Conservation (phyloP, 805 yeast species). For the Cyberlindnera saturnus region DNA sequence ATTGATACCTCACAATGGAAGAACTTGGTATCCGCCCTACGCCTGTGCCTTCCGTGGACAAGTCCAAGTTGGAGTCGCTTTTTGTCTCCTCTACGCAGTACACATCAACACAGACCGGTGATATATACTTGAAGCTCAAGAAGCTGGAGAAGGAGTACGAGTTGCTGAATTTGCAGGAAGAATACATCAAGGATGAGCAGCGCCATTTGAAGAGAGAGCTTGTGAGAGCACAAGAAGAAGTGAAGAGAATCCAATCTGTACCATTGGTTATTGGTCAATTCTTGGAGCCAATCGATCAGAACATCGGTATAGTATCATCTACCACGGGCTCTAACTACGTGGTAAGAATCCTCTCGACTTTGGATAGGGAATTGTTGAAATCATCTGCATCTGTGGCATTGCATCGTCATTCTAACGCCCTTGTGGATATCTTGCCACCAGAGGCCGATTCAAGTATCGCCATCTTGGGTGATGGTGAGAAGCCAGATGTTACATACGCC, state of each 20-base stretch:
- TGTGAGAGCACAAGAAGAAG: conserved; percentile 97
- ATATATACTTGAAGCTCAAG: conserved; percentile 79
- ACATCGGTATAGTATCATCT: conserved; percentile 93
- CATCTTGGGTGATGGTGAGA: conserved; percentile 89
- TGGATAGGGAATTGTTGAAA: conserved; percentile 90
- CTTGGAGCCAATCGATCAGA: conserved; percentile 93
- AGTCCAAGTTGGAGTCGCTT: conserved; percentile 26
- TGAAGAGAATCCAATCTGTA: conserved; percentile 93
- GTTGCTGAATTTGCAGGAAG: conserved; percentile 81
- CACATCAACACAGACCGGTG: conserved; percentile 27
- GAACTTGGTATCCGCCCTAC: conserved; percentile 49
- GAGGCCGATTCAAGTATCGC: conserved; percentile 97
- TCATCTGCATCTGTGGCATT: conserved; percentile 94
- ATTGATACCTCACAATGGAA: conserved; percentile 38
- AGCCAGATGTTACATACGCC: conserved; percentile 88
- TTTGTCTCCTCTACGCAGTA: conserved; percentile 18
- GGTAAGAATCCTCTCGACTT: conserved; percentile 88
- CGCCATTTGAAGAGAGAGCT: conserved; percentile 93
- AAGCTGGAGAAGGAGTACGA: conserved; percentile 88
- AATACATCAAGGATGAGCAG: conserved; percentile 95
- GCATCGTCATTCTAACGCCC: conserved; percentile 96
- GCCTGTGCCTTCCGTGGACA: conserved; percentile 25
- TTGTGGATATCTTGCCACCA: conserved; percentile 96
- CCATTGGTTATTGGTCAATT: conserved; percentile 98
- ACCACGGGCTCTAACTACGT: conserved; percentile 98